Base-by-base conservation (phyloP, 1,284 basidiomycete genomes). In the Cryptococcus sp. region DNA sequence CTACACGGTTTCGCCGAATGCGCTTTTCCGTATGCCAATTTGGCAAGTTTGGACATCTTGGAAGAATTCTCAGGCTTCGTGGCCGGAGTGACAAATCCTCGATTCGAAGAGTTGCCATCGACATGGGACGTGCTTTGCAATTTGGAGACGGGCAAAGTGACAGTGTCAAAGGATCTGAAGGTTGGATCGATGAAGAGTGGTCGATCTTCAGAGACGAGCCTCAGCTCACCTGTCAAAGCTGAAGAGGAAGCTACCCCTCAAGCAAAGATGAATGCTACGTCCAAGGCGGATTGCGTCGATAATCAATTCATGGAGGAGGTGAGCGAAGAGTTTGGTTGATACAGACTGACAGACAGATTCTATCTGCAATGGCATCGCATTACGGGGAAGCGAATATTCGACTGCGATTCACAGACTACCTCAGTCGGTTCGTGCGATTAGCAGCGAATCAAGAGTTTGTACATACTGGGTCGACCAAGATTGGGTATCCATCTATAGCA, bases 11-110 rank as follows among this genome's bases (percentile, higher is more conserved):
- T 95, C 70, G 88, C 89, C 39, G 88, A 90, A 65, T 84, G 91
- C 17, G 89, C 92, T 0, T 96, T 97, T 74, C 95, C 95, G 0
- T 98, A 97, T 74, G 90, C 92, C 15, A 94, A 92, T 70, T 80
- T 98, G 57, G 87, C 86, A 20, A 91, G 89, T 57, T 81, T 91
- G 54, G 92, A 95, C 66, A 89, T 94, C 65, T 88, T 95, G 82
- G 88, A 94, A 77, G 85, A 86, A 45, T 86, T 91, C 49, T 86
- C 89, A 5, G 93, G 90, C 13, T 99, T 89, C 74, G 93, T 99
- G 55, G 94, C 93, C 5, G 94, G 94, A 3, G 93, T 97, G 1
- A 95, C 91, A 3, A 98, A 99, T 71, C 94, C 94, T 1, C 91
- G 95, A 34, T 97, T 97, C 74, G 91, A 94, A 69, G 83, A 89